Base-by-base conservation (phyloP, 2,329 filamentous ascomycete species). In the Penicillium sp. region DNA sequence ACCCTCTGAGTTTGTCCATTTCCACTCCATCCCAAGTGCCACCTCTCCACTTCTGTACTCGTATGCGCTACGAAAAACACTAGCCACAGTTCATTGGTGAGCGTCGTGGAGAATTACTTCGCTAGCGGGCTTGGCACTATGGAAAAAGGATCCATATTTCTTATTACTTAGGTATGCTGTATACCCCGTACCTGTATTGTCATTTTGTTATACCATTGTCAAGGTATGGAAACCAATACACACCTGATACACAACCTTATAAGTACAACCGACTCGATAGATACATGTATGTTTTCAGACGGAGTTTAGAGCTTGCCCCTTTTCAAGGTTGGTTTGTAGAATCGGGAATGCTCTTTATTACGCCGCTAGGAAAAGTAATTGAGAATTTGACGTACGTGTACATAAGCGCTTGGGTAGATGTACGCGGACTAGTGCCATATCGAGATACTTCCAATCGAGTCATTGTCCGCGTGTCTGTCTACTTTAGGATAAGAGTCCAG, bases 51-150 rank as follows among this genome's bases (percentile, higher is more conserved):
- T 16, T 16, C 51, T 49, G 54, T 60, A 56, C 52, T 54, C 52
- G 55, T 56, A 55, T 23, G 23, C 29, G 40, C 48, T 47, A 48
- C 16, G 32, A 19, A 18, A 41, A 19, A 18, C 19, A 45, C 46
- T 26, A 54, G 49, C 41, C 38, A 42, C 44, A 50, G 40, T 23
- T 29, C 13, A 34, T 47, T 52, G 19, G 43, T 34, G 36, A 42
- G 36, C 4, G 29, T 7, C 27, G 46, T 51, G 47, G 40, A 35
- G 27, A 41, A 8, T 58, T 43, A 47, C 48, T 46, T 51, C 48
- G 43, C 13, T 30, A 16, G 42, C 41, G 51, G 56, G 19, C 60
- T 61, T 61, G 60, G 60, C 59, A 36, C 6, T 10, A 7, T 9
- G n/a, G 29, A 34, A 39, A 39, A 18, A 8, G 44, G 40, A 44